Base-by-base conservation (phyloP, 169 alveolate species). In the Babesia bigemina region DNA sequence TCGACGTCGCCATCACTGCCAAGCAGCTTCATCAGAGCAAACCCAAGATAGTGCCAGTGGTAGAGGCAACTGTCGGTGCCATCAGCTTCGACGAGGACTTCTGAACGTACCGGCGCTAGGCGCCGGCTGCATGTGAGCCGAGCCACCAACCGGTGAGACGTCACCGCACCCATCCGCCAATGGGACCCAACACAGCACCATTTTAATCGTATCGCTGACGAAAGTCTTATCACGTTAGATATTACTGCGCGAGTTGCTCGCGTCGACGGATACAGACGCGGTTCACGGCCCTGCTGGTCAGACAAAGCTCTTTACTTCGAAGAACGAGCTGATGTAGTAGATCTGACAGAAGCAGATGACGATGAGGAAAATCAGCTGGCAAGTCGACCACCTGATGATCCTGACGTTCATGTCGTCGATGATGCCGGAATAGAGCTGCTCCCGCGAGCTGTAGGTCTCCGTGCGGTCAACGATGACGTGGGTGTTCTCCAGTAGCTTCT, bases 311-410 rank as follows among this genome's bases (percentile, higher is more conserved):
- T 81, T 81, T 13, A 72, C 88, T 29, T 81, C 88, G 65, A 81
- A 81, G 84, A 81, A 81, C 19, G 88, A 81, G 71, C 84, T 71
- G 58, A 81, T 81, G 77, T 81, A 73, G 55, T 81, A 81, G n/a
- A 81, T 81, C 49, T 81, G 88, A 63, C 48, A 70, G 65, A 76
- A 81, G 56, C 88, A 81, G 44, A 81, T 50, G 39, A 76, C 63
- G 7, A 81, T 61, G 29, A 81, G 76, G 45, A 81, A 65, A 1
- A 72, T 59, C 88, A 81, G 72, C 59, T 81, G 88, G 44, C 75
- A 50, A 2, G 58, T 19, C 10, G 88, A 81, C 84, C 83, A 81
- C 22, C 77, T 36, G 53, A 81, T 60, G 53, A 81, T 81, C 66
- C 88, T 45, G 33, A 73, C 28, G 71, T 81, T 81, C 88, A 81